Evolutionary conservation across 73 alveolate species (phyloP).

Genomic region (Paraurostyla sp.): DNA sequence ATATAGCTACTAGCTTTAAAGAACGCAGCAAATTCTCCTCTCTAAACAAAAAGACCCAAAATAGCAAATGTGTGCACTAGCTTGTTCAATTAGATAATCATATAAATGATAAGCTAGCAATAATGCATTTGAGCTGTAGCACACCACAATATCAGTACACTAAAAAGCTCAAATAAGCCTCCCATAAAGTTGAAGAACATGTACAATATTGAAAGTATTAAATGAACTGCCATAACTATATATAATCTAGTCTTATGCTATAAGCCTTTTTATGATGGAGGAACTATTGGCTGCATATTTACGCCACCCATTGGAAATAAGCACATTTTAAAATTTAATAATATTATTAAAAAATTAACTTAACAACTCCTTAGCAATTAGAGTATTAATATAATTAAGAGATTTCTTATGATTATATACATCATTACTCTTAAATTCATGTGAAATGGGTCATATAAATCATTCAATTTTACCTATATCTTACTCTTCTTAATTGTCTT

Average conservation of each 20-base stretch:
- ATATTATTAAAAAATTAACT: conserved; percentile 34
- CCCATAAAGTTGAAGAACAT: conserved; percentile 31
- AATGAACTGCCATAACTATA: conserved; percentile 14
- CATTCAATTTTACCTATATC: neutral
- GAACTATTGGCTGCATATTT: conserved; percentile 58
- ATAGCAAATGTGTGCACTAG: conserved; percentile 2
- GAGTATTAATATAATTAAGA: neutral
- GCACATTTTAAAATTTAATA: conserved; percentile 51
- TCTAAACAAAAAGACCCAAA: conserved; percentile 4
- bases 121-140: conserved; percentile 49
- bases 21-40: neutral
- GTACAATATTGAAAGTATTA: conserved; percentile 20
- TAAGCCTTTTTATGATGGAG: conserved; percentile 33
- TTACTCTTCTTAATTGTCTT: too few relatives aligned
- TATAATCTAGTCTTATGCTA: neutral
- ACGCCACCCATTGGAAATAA: conserved; percentile 61
- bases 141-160: conserved; percentile 26
- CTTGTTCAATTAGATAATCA: conserved; percentile 11
- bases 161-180: conserved; percentile 22
- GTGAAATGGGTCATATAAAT: neutral
- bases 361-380: neutral
- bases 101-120: conserved; percentile 46
- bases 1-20: neutral
- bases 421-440: neutral
- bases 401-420: neutral